These are phyloP conservation scores for Tulasnella sp. DNA, from an alignment of 768 basidiomycete genomes.

Conservation along the genomic window DNA sequence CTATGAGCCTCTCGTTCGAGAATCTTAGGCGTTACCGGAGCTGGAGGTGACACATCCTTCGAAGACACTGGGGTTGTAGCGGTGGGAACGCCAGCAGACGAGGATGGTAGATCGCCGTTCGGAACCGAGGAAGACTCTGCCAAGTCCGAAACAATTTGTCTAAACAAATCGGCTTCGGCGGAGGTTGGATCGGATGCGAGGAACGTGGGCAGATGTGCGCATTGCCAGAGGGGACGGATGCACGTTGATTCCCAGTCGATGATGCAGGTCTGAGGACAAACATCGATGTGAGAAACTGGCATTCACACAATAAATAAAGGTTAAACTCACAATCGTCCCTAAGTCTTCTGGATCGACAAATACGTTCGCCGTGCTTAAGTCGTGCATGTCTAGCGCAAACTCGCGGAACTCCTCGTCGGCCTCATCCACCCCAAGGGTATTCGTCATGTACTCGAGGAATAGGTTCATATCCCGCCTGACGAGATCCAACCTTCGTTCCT, in stretches of 20 bases:
- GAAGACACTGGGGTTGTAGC: background rate
- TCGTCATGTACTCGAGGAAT: conserved; percentile 52
- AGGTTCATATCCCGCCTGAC: conserved; percentile 61
- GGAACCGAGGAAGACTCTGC: background rate
- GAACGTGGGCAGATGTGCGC: conserved; percentile 71
- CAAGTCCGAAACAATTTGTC: conserved; percentile 4
- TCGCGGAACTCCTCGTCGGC: conserved; percentile 36
- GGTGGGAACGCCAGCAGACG: background rate
- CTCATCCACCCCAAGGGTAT: conserved; percentile 15
- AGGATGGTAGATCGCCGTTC: conserved; percentile 19
- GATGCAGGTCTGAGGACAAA: conserved; percentile 51
- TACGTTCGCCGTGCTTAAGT: conserved; percentile 72
- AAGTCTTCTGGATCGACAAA: conserved; percentile 64
- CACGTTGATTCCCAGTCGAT: conserved; percentile 93
- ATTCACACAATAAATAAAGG: conserved; percentile 8
- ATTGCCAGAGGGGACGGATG: conserved; percentile 73
- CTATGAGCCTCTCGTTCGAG: conserved; percentile 22
- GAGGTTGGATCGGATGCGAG: conserved; percentile 41
- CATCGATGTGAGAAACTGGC: background rate
- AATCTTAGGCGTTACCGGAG: background rate
- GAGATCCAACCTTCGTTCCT: conserved; percentile 46
- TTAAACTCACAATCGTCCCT: conserved; percentile 53
- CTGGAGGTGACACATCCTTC: conserved; percentile 17
- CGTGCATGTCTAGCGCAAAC: conserved; percentile 76
- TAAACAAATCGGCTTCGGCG: conserved; percentile 8